These are phyloP conservation scores for Bipolaris gigantea DNA, from an alignment of 2,329 filamentous ascomycete genomes.

Conservation along the genomic window DNA sequence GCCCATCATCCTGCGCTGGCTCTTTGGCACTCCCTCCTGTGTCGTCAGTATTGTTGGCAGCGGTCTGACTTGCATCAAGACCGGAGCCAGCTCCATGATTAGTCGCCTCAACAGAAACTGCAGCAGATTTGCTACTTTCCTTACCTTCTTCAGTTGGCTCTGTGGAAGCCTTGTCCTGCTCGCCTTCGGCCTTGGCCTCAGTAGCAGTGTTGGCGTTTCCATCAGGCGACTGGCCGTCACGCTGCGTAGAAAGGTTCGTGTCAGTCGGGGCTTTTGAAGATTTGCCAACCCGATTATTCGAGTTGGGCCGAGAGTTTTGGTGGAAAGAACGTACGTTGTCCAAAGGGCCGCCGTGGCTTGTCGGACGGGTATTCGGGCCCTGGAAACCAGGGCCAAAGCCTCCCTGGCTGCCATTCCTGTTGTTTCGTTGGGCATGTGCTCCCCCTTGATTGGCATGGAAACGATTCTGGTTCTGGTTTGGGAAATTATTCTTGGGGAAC, in stretches of 20 bases:
- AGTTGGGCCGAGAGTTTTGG: conserved; percentile 18
- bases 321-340: conserved; percentile 42
- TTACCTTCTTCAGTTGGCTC: conserved; percentile 39
- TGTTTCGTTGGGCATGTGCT: conserved; percentile 44
- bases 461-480: conserved; percentile 73
- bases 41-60: conserved; percentile 20
- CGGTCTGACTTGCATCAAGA: conserved; percentile 13
- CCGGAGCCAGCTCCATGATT: conserved; percentile 7
- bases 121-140: conserved; percentile 11
- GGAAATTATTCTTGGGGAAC: conserved; percentile 63
- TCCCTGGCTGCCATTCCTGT: conserved; percentile 48
- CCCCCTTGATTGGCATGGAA: conserved; percentile 72
- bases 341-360: conserved; percentile 33
- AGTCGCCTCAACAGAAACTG: conserved; percentile 11
- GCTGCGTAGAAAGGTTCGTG: conserved; percentile 25
- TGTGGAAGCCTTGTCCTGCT: conserved; percentile 25
- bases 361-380: conserved; percentile 34
- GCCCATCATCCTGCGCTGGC: conserved; percentile 20
- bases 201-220: conserved; percentile 36
- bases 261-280: conserved; percentile 28
- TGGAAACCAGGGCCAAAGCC: conserved; percentile 35
- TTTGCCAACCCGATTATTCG: conserved; percentile 10
- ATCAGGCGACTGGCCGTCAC: conserved; percentile 38
- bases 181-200: conserved; percentile 38
- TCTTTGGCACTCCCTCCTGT: conserved; percentile 22